phyloP scores from a whole-genome alignment of 176 grass and related monocot genomes.

The Cocos nucifera region DNA sequence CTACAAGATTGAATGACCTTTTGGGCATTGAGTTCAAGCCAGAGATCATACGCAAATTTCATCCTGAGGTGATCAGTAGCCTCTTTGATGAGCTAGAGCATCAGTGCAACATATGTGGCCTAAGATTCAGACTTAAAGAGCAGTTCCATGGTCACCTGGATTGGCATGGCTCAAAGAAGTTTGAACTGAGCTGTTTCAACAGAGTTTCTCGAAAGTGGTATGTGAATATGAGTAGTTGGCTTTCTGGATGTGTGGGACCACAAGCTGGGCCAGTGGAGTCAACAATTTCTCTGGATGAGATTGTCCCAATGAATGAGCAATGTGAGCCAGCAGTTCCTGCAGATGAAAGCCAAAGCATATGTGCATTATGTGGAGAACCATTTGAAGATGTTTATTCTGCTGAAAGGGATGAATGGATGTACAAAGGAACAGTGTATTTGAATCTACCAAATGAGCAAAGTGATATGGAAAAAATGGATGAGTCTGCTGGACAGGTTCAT shows the following conservation, averaged over 20 bases:
- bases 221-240: conserved; percentile 31
- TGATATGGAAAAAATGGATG: conserved; percentile 12
- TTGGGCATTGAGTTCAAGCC: conserved; percentile 71
- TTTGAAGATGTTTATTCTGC: conserved; percentile 85
- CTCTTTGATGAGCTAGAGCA: conserved; percentile 59
- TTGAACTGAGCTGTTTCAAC: conserved; percentile 20
- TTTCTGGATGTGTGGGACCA: conserved; percentile 28
- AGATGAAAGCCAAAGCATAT: conserved; percentile 80
- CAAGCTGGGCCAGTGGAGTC: conserved; percentile 21
- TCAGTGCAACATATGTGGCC: conserved; percentile 66
- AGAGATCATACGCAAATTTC: conserved; percentile 56
- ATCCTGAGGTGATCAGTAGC: conserved; percentile 52
- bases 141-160: conserved; percentile 41
- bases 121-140: conserved; percentile 57
- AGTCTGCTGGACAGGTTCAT: neutral
- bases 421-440: conserved; percentile 60
- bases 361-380: conserved; percentile 74
- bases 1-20: conserved; percentile 23
- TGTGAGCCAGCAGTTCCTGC: conserved; percentile 66
- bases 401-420: conserved; percentile 76
- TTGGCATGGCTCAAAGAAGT: conserved; percentile 32
- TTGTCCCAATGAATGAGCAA: conserved; percentile 34
- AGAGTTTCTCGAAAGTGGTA: conserved; percentile 72
- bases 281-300: conserved; percentile 34
- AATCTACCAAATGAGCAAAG: conserved; percentile 25